Evolutionary conservation across 2,329 filamentous ascomycete genomes (phyloP), one percentile per base, ranked within the genome.

Genomic region (Xylariomycetidae sp.): DNA sequence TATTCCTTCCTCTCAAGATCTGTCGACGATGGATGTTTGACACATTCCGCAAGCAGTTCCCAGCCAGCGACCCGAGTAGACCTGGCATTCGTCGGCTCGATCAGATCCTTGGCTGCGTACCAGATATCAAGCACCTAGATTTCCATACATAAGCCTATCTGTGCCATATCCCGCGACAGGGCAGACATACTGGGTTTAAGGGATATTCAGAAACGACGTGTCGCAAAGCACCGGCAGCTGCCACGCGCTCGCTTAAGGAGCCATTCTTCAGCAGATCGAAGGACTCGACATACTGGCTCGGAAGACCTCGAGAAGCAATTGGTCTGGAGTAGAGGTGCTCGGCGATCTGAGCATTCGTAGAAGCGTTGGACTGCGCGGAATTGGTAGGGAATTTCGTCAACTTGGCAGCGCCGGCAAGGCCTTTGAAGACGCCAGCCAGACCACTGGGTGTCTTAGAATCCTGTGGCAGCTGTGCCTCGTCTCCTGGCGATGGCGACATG

Each of bases 1-100:
- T 78, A 82, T 42, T 80, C 76, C 42, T 72, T 70, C 30, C 81
- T 72, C 55, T 85, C 80, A 18, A 82, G 67, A 44, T 80, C 77
- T n/a, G 77, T 80, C 5, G 77, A 75, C 5, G 72, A 68, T 5
- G 67, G 58, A 50, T 82, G 74, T 48, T 77, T 76, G 36, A 77
- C 77, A 48, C 80, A 85, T 49, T 80, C 77, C 16, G 71, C 74
- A 27, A 85, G 59, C 9, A 85, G 68, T 44, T 77, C 74, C 71
- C 80, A 84, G 13, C 78, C 81, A n/a, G 74, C 72, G 30, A 62
- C 59, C 16, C 81, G 71, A 43, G 71, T 69, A 17, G 67, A 56
- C 4, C 53, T 53, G n/a, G 75, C 57, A 34, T 81, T 80, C 15
- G 61, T 56, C 6, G 70, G 59, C 17, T 80, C 68, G 38, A 84